Evolutionary conservation across 176 grass and related monocot species (phyloP), one percentile per base, ranked within the genome.

Genomic region (Raddia guianensis): DNA sequence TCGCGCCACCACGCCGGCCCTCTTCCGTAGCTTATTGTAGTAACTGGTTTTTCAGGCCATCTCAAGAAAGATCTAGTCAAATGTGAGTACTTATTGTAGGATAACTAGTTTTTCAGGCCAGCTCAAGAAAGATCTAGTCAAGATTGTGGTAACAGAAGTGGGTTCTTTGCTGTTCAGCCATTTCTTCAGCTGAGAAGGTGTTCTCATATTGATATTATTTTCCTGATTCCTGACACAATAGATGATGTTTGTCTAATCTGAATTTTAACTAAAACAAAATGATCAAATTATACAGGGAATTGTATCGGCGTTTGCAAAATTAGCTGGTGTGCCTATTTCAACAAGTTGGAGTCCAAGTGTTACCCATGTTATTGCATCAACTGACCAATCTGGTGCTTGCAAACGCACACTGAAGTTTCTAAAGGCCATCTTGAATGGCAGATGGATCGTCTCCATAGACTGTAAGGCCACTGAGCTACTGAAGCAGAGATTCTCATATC

Each of bases 351-450:
- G n/a, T n/a, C n/a, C n/a, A n/a, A n/a, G n/a, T n/a, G n/a, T 33
- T 51, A 94, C 90, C 49, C 92, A 98, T 92, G 83, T 94, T 75
- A 93, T 98, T 76, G 86, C 95, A 75, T 92, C 92, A 68, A 94
- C 88, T 20, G 74, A 94, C 71, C 50, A 54, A 12, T 88, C 68
- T 73, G 95, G 92, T 84, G 90, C 95, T 67, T 92, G 88, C 82
- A 98, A 89, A 72, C 91, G 92, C 75, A 98, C 95, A 33, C 70
- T 98, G 8, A 98, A 98, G 80, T 91, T 89, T 82, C 84, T 98
- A 73, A 98, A 92, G 92, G 92, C 87, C 72, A 91, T 98, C 76
- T 73, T 98, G 70, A 80, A 76, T 49, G 95, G 95, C 83, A 98
- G 83, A 92, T 98, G 92, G 95, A 87, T 98, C 13, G 32, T 98